Conservation (phyloP, 129 eudicot genomes). For the Escallonia rubra region DNA sequence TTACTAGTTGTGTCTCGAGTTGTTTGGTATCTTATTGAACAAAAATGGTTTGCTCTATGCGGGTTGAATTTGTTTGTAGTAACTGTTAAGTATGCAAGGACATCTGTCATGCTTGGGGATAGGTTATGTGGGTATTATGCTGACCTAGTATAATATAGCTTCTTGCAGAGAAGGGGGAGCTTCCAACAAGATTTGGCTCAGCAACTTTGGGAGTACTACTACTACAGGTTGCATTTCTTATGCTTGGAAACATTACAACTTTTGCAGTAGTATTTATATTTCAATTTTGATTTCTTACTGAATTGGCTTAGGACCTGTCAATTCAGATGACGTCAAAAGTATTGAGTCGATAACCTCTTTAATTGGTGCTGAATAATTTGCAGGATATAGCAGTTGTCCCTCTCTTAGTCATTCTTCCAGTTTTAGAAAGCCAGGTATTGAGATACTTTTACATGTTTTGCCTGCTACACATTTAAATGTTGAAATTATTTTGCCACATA, state of each 20-base stretch:
- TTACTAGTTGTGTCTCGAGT: not conserved
- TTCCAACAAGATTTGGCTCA: slow-evolving; percentile 95
- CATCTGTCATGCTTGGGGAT: not conserved
- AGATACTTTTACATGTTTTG: not conserved
- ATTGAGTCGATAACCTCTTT: slow-evolving; percentile 22
- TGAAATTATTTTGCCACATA: too few relatives aligned
- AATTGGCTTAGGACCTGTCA: slow-evolving; percentile 13
- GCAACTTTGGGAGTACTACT: slow-evolving; percentile 96
- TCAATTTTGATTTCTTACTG: not conserved
- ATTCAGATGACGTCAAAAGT: slow-evolving; percentile 6
- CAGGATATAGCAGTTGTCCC: slow-evolving; percentile 99
- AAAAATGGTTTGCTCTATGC: too few relatives aligned
- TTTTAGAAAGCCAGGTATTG: slow-evolving; percentile 85
- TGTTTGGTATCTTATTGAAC: too few relatives aligned
- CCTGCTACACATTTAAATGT: too few relatives aligned
- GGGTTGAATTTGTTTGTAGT: not conserved
- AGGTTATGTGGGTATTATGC: slow-evolving; percentile 6
- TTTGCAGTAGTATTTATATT: slow-evolving; percentile 1
- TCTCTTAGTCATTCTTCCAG: slow-evolving; percentile 94
- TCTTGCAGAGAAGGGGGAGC: slow-evolving; percentile 99
- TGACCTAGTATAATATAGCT: slow-evolving; percentile 60
- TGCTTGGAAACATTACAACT: not conserved
- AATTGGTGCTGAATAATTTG: slow-evolving; percentile 34
- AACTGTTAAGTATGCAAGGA: not conserved
- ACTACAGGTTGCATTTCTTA: slow-evolving; percentile 54